phyloP scores from a whole-genome alignment of 2,329 filamentous ascomycete species.

The Claviceps capensis region DNA sequence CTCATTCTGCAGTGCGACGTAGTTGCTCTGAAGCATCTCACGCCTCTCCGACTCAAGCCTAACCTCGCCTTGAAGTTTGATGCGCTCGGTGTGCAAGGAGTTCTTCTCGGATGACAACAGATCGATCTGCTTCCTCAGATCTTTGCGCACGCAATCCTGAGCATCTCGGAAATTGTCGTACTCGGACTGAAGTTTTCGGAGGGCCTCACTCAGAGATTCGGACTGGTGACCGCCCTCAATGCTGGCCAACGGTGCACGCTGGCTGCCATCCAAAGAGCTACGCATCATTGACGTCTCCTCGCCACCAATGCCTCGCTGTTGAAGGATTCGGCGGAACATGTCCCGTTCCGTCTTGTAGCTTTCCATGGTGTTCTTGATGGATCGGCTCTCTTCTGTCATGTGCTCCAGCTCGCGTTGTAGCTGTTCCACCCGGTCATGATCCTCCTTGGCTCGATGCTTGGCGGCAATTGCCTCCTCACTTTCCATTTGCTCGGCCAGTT shows the following conservation, averaged over 20 bases:
- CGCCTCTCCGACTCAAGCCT: slow-evolving; percentile 71
- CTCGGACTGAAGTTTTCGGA: slow-evolving; percentile 79
- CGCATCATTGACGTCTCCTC: slow-evolving; percentile 59
- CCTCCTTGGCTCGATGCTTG: slow-evolving; percentile 47
- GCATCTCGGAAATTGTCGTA: slow-evolving; percentile 86
- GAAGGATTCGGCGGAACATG: slow-evolving; percentile 91
- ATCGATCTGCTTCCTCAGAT: slow-evolving; percentile 75
- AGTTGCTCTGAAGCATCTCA: slow-evolving; percentile 82
- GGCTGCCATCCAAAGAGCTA: slow-evolving; percentile 48
- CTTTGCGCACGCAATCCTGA: slow-evolving; percentile 64
- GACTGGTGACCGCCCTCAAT: slow-evolving; percentile 43
- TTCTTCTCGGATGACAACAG: slow-evolving; percentile 71
- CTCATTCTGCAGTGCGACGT: slow-evolving; percentile 67
- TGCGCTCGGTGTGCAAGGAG: slow-evolving; percentile 67
- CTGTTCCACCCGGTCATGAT: slow-evolving; percentile 59
- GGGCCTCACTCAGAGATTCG: slow-evolving; percentile 54
- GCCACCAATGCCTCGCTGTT: slow-evolving; percentile 48
- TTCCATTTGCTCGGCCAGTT: slow-evolving; percentile 81
- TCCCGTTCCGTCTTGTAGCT: slow-evolving; percentile 93
- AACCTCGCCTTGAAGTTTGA: slow-evolving; percentile 67
- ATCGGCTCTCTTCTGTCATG: slow-evolving; percentile 70
- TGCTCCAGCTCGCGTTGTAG: slow-evolving; percentile 60
- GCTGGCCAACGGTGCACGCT: slow-evolving; percentile 40
- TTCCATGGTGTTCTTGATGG: slow-evolving; percentile 71
- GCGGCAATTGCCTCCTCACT: slow-evolving; percentile 67